A percentile compares a stretch with the other conserved stretches of the same genome.
Conservation (phyloP, 2,329 filamentous ascomycete genomes). For the Teratosphaeria destructans region DNA sequence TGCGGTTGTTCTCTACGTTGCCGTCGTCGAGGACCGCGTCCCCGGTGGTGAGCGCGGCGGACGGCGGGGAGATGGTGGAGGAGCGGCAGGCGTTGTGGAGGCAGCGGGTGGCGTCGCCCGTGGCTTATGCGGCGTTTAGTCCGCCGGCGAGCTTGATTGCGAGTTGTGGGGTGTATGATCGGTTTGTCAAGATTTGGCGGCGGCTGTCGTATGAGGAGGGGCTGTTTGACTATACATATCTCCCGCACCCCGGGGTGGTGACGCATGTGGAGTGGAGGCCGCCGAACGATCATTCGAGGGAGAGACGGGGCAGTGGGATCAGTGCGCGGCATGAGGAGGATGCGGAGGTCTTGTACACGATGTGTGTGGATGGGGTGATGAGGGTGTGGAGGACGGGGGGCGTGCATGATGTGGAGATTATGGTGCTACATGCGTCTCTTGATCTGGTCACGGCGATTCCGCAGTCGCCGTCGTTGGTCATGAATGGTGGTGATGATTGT, state of each 20-base stretch:
- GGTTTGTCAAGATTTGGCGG: conserved; percentile 86
- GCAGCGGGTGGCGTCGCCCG: conserved; percentile 59
- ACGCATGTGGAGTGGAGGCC: conserved; percentile 79
- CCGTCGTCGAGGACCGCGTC: conserved; percentile 19
- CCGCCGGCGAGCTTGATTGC: conserved; percentile 82
- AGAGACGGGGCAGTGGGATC: conserved; percentile 31
- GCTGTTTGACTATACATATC: conserved; percentile 81
- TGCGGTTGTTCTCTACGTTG: conserved; percentile 58
- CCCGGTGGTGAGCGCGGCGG: conserved; percentile 9
- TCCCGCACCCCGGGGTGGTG: conserved; percentile 73
- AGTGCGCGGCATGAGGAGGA: conserved; percentile 21
- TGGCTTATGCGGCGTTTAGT: conserved; percentile 67
- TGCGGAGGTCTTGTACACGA: conserved; percentile 83
- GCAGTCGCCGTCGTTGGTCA: conserved; percentile 23
- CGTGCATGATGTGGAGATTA: conserved; percentile 56
- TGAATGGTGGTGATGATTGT: conserved; percentile 37
- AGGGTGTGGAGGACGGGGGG: conserved; percentile 77
- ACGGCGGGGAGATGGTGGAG: conserved; percentile 32
- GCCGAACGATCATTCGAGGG: conserved; percentile 52
- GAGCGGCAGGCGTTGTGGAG: conserved; percentile 53
- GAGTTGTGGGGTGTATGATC: conserved; percentile 66
- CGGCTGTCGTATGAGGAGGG: conserved; percentile 77
- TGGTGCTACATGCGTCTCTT: conserved; percentile 72
- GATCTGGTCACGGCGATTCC: conserved; percentile 62
- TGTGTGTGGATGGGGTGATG: conserved; percentile 69